phyloP scores from a whole-genome alignment of 768 basidiomycete species.

The Agaricus subrufescens region DNA sequence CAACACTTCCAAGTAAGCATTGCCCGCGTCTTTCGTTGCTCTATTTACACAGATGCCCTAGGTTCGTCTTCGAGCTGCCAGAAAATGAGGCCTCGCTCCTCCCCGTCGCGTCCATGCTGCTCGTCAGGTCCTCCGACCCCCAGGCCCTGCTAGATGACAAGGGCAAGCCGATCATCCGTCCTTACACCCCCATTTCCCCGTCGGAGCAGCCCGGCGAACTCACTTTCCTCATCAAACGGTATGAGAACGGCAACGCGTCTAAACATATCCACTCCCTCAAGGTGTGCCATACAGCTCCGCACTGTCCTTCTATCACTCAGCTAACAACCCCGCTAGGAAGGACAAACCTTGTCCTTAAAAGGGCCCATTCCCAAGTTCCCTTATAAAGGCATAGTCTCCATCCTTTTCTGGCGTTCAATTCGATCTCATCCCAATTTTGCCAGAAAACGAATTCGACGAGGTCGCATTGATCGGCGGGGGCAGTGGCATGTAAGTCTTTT shows the following conservation, averaged over 20 bases:
- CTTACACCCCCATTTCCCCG: constrained; percentile 90
- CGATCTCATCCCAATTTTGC: background rate
- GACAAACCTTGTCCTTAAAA: constrained; percentile 82
- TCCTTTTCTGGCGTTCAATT: background rate
- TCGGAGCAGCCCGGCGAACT: constrained; percentile 74
- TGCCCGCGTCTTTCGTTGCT: background rate
- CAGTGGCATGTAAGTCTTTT: constrained; percentile 70
- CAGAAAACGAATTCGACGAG: constrained; percentile 80
- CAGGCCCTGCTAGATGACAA: constrained; percentile 64
- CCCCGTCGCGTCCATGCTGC: constrained; percentile 72
- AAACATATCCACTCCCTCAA: constrained; percentile 78
- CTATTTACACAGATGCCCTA: constrained; percentile 19
- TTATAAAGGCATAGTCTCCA: constrained; percentile 58
- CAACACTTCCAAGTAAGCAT: constrained; percentile 73
- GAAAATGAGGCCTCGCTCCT: constrained; percentile 74
- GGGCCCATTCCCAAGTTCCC: constrained; percentile 88
- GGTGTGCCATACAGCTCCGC: constrained; percentile 21
- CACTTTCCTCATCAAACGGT: constrained; percentile 79
- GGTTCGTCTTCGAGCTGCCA: constrained; percentile 79
- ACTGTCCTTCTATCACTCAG: background rate
- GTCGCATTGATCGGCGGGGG: constrained; percentile 92
- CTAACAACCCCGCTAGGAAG: constrained; percentile 35
- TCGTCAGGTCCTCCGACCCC: constrained; percentile 71
- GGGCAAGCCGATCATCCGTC: constrained; percentile 84
- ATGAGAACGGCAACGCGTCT: constrained; percentile 78